Evolutionary conservation across 108 stramenopile genomes (phyloP).

Genomic region (Seminavis robusta): DNA sequence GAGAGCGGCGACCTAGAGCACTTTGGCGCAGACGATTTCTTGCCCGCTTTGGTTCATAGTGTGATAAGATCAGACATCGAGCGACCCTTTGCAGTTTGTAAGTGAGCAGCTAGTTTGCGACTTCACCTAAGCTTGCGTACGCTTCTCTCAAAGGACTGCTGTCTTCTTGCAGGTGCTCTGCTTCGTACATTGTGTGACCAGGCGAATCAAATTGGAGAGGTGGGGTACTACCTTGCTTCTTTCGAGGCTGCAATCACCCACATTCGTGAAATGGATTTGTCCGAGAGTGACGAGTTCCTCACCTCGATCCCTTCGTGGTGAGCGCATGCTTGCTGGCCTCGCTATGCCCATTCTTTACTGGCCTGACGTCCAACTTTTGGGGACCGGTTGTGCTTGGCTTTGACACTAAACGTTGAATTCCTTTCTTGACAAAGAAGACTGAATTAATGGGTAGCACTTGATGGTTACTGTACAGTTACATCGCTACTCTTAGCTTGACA

Average conservation of each 20-base stretch:
- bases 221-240: conserved; percentile 86
- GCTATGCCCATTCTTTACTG: too few relatives aligned
- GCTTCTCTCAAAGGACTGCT: not conserved
- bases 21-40: conserved; percentile 87
- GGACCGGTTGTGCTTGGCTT: too few relatives aligned
- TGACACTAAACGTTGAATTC: too few relatives aligned
- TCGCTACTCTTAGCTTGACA: too few relatives aligned
- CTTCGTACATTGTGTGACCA: conserved; percentile 76
- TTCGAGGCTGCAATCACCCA: conserved; percentile 86
- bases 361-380: too few relatives aligned
- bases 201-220: conserved; percentile 74
- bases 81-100: conserved; percentile 75
- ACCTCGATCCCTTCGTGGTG: too few relatives aligned
- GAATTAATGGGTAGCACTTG: too few relatives aligned
- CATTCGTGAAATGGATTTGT: conserved; percentile 72
- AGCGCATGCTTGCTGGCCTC: too few relatives aligned
- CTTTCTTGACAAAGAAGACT: too few relatives aligned
- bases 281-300: conserved; percentile 9
- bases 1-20: not conserved
- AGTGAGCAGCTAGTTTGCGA: too few relatives aligned
- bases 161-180: conserved; percentile 44
- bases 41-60: conserved; percentile 90
- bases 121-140: not conserved
- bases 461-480: too few relatives aligned
- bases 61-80: conserved; percentile 80